A percentile compares a stretch with the other conserved stretches of the same genome.
phyloP scores from a whole-genome alignment of 371 early-diverging fungal species.

The Rhizopus delemar region DNA sequence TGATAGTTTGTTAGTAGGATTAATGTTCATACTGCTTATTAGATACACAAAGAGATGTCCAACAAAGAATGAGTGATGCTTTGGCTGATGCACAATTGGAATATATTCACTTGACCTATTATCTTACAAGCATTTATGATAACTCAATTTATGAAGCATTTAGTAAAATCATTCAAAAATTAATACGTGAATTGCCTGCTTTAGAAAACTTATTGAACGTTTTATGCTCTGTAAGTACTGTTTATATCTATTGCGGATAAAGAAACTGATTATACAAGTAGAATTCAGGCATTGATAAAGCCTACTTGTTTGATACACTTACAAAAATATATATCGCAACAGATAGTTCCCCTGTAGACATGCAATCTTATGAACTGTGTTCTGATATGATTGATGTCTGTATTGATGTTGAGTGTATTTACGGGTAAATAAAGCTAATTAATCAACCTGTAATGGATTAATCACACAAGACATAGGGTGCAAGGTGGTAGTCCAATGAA shows the following conservation, averaged over 20 bases:
- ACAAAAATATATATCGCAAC: constrained; percentile 94
- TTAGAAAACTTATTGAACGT: constrained; percentile 92
- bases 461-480: constrained; percentile 17
- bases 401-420: constrained; percentile 82
- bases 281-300: constrained; percentile 95
- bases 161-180: constrained; percentile 90
- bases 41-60: constrained; percentile 93
- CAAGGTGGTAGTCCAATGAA: constrained; percentile 39
- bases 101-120: constrained; percentile 78
- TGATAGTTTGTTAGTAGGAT: not conserved
- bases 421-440: constrained; percentile 52
- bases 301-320: constrained; percentile 87
- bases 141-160: constrained; percentile 95
- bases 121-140: constrained; percentile 92
- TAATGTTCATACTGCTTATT: not conserved
- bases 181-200: constrained; percentile 85
- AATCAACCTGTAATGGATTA: constrained; percentile 1
- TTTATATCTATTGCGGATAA: not conserved
- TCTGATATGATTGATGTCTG: constrained; percentile 94
- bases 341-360: constrained; percentile 91
- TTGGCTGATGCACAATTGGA: constrained; percentile 82
- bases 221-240: constrained; percentile 76
- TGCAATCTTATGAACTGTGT: constrained; percentile 91
- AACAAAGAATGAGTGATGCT: constrained; percentile 85
- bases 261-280: constrained; percentile 23